Evolutionary conservation across 2,329 filamentous ascomycete genomes (phyloP), one percentile per base, ranked within the genome.

Genomic region (Gliomastix tumulicola): DNA sequence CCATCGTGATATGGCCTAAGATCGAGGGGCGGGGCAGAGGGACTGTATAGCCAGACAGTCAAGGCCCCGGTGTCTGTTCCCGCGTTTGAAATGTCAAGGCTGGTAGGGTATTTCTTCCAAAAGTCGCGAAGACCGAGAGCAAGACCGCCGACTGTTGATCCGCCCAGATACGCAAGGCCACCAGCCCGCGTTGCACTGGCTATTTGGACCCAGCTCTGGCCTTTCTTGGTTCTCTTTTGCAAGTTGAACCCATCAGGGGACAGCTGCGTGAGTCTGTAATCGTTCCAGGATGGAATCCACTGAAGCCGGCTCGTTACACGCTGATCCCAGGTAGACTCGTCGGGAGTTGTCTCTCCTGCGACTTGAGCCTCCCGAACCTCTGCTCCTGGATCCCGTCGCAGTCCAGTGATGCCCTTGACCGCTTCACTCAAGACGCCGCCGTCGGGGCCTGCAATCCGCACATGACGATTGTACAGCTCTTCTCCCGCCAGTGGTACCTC

Each of bases 21-120:
- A 32, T 80, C 76, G 38, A 80, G 57, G 4, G 75, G 74, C 21
- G 63, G 63, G 0, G 71, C 74, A 4, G 59, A 56, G 3, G 76
- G 76, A 35, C 69, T 75, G 46, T 79, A 79, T 1, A 80, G 51
- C 76, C 76, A 81, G 8, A 77, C 39, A 0, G 74, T 80, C 5
- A 80, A 57, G 7, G 63, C 55, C 0, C 73, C 74, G 4, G 54
- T 46, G 34, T 75, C 66, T 0, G 60, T 57, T 0, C 63, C 64
- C 2, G 73, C 68, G 39, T 71, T 64, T 1, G 62, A 51, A 12
- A 80, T 62, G 36, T 79, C 75, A 4, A 81, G 50, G n/a, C 70
- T 65, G 1, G 71, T 74, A 1, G 76, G 76, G 44, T 76, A 77
- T 12, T 71, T 65, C 55, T 81, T 71, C 76, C 76, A 81, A 48